A percentile compares a stretch with the other conserved stretches of the same genome.
These are phyloP conservation scores for Hysterangium stoloniferum DNA, from an alignment of 768 basidiomycete species.

Conservation along the genomic window DNA sequence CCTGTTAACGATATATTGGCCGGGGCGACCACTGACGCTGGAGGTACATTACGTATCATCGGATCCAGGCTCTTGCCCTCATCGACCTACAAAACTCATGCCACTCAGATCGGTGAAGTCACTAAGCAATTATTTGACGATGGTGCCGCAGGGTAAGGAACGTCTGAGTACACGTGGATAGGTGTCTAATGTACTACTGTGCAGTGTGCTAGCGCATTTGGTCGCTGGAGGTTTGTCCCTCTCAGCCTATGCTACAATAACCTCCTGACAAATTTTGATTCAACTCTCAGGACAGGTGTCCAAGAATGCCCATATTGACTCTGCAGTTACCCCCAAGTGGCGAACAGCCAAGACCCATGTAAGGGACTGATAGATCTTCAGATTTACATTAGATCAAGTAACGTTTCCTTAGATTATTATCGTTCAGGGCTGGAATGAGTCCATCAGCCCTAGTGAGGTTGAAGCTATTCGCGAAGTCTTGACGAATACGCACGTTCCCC, in stretches of 20 bases:
- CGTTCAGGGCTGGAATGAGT: constrained; percentile 2
- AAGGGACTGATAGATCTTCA: constrained; percentile 9
- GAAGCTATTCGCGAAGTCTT: not conserved
- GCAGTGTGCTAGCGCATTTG: constrained; percentile 2
- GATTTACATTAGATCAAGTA: not conserved
- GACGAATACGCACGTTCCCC: not conserved
- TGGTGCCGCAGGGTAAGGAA: not conserved
- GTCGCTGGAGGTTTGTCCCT: constrained; percentile 12
- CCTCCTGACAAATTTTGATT: too few species aligned
- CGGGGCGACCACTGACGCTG: not conserved
- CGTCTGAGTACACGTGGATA: too few species aligned
- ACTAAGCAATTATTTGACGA: not conserved
- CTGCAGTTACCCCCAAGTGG: constrained; percentile 31
- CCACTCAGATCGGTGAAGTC: constrained; percentile 1
- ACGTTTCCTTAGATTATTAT: not conserved
- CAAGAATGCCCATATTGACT: constrained; percentile 25
- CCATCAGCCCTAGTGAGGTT: constrained; percentile 10
- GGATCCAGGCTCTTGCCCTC: constrained; percentile 10
- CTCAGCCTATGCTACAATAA: too few species aligned
- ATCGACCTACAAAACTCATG: not conserved
- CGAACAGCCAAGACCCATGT: constrained; percentile 32
- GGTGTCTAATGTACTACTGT: too few species aligned
- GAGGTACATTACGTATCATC: not conserved
- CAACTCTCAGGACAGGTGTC: constrained; percentile 24
- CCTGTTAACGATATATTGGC: not conserved